Evolutionary conservation across 2,329 filamentous ascomycete species (phyloP).

Genomic region (Tolypocladium sp.): DNA sequence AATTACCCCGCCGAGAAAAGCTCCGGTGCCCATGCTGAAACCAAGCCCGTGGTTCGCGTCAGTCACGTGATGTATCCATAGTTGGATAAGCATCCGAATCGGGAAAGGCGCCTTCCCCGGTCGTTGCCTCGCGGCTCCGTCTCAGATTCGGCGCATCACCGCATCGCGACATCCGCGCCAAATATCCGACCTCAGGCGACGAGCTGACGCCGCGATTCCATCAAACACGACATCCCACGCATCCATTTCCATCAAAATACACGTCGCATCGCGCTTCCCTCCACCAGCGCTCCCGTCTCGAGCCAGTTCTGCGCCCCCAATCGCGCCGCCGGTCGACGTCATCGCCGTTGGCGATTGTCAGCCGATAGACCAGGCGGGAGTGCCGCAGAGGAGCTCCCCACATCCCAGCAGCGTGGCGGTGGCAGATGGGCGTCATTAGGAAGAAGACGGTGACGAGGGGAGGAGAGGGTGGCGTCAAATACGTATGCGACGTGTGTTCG

Average conservation of each 20-base stretch:
- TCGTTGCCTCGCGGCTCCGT: neutral
- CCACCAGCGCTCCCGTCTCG: conserved; percentile 10
- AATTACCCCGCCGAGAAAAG: too few relatives aligned
- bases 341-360: neutral
- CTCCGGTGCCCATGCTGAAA: too few relatives aligned
- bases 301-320: neutral
- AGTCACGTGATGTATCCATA: neutral
- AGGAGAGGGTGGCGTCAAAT: conserved; percentile 84
- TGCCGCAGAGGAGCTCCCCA: conserved; percentile 9
- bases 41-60: neutral
- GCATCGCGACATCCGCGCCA: conserved; percentile 6
- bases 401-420: neutral
- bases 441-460: conserved; percentile 86
- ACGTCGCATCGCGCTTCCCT: conserved; percentile 9
- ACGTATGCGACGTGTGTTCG: conserved; percentile 94
- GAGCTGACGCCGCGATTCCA: conserved; percentile 6
- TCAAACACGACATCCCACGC: conserved; percentile 6
- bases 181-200: conserved; percentile 8
- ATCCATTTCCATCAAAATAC: conserved; percentile 19
- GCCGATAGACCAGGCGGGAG: neutral
- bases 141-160: neutral
- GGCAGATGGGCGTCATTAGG: conserved; percentile 79
- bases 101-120: neutral
- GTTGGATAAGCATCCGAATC: neutral
- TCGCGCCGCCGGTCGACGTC: conserved; percentile 9